phyloP scores from a whole-genome alignment of 75 land plant genomes.

The Sequoiadendron giganteum region DNA sequence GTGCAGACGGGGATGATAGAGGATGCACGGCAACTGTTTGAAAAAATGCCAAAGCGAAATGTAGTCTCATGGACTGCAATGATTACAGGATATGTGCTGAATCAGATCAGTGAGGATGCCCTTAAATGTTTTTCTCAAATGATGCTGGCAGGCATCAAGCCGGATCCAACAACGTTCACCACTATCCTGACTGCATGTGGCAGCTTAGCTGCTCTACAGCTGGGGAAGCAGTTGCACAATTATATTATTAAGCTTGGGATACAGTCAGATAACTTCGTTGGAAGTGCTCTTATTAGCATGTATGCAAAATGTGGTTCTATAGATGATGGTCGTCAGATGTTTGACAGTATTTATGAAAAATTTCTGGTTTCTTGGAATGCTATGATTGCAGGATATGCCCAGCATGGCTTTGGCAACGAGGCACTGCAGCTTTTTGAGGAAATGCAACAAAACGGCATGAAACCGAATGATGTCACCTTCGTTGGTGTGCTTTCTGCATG shows the following conservation, averaged over 20 bases:
- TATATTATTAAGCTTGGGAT: conserved; percentile 15
- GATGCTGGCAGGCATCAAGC: not conserved
- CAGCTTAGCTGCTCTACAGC: not conserved
- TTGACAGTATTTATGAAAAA: not conserved
- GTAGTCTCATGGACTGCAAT: conserved; percentile 61
- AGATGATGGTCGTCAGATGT: conserved; percentile 22
- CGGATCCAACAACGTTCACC: conserved; percentile 5
- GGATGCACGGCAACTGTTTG: conserved; percentile 38
- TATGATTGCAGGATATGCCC: conserved; percentile 15
- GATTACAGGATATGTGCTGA: conserved; percentile 47
- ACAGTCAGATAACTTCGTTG: conserved; percentile 14
- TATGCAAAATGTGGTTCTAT: conserved; percentile 29
- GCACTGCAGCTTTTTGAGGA: conserved; percentile 14
- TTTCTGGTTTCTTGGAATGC: conserved; percentile 26
- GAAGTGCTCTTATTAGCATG: conserved; percentile 9
- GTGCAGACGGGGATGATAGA: conserved; percentile 44
- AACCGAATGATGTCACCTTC: conserved; percentile 6
- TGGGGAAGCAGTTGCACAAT: conserved; percentile 23
- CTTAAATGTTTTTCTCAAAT: conserved; percentile 10
- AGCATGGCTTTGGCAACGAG: not conserved
- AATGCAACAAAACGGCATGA: conserved; percentile 3
- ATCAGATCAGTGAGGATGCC: conserved; percentile 31
- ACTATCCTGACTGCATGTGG: conserved; percentile 25
- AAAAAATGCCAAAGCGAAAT: conserved; percentile 20
- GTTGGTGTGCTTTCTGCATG: conserved; percentile 5